These are phyloP conservation scores for Penicillium simplicissimum DNA, from an alignment of 495 filamentous ascomycete genomes.

Conservation along the genomic window DNA sequence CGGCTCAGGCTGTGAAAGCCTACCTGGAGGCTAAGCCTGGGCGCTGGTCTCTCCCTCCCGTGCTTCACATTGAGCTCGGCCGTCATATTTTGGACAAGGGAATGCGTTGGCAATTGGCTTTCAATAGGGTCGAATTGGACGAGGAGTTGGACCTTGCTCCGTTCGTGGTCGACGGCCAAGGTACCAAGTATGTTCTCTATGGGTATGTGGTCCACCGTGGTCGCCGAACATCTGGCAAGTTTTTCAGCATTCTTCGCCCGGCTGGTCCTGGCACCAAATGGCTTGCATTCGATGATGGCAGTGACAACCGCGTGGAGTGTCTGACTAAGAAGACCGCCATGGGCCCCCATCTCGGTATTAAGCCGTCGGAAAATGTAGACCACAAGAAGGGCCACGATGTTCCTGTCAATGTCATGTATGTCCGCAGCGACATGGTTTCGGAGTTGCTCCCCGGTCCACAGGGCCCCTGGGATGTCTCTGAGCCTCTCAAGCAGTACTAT, in stretches of 20 bases:
- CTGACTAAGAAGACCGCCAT: slow-evolving; percentile 60
- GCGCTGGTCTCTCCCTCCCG: slow-evolving; percentile 44
- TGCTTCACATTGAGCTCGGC: slow-evolving; percentile 61
- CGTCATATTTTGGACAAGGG: slow-evolving; percentile 56
- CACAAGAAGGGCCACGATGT: slow-evolving; percentile 57
- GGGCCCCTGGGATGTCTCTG: slow-evolving; percentile 42
- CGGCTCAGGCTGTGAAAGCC: slow-evolving; percentile 30
- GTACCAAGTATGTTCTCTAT: slow-evolving; percentile 56
- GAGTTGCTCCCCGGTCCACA: slow-evolving; percentile 46
- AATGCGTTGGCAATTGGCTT: slow-evolving; percentile 58
- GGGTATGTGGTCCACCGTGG: slow-evolving; percentile 64
- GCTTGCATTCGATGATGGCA: slow-evolving; percentile 60
- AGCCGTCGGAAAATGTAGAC: slow-evolving; percentile 35
- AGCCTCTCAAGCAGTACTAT: slow-evolving; percentile 41
- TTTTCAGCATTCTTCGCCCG: slow-evolving; percentile 62
- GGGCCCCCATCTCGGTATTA: slow-evolving; percentile 53
- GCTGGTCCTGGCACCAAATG: slow-evolving; percentile 57
- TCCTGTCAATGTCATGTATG: slow-evolving; percentile 58
- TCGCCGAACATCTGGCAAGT: slow-evolving; percentile 60
- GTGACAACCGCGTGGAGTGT: slow-evolving; percentile 55
- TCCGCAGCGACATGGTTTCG: slow-evolving; percentile 53
- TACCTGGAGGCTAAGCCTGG: slow-evolving; percentile 40
- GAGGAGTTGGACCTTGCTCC: slow-evolving; percentile 51
- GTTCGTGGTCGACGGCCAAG: slow-evolving; percentile 35
- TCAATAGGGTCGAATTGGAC: slow-evolving; percentile 56